Evolutionary conservation across 495 filamentous ascomycete genomes (phyloP).

Genomic region (Glarea lozoyensis): DNA sequence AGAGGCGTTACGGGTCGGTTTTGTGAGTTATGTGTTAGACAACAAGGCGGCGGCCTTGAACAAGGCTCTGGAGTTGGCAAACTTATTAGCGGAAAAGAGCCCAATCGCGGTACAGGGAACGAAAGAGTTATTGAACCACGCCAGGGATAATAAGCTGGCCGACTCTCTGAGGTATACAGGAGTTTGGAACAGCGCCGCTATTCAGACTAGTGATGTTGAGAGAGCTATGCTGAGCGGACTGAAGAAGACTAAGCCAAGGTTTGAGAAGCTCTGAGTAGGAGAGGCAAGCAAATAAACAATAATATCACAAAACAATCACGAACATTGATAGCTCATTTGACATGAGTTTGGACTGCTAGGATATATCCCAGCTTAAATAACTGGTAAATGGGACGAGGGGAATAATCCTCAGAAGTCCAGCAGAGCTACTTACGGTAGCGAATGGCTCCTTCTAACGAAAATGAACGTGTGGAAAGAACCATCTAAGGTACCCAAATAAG

Average conservation of each 20-base stretch:
- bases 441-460: no score
- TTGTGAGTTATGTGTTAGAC: constrained; percentile 71
- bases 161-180: constrained; percentile 79
- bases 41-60: constrained; percentile 52
- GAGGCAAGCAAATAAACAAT: background rate
- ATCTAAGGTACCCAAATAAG: no score
- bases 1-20: constrained; percentile 75
- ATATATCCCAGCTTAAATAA: no score
- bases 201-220: constrained; percentile 75
- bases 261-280: constrained; percentile 66
- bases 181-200: constrained; percentile 75
- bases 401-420: no score
- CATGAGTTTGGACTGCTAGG: no score
- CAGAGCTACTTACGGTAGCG: no score
- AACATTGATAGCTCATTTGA: no score
- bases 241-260: constrained; percentile 70
- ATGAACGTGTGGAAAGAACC: no score
- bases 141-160: constrained; percentile 64
- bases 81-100: constrained; percentile 67
- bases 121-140: constrained; percentile 86
- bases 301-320: no score
- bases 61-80: constrained; percentile 57
- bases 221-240: constrained; percentile 66
- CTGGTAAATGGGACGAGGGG: no score
- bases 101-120: constrained; percentile 89